These are phyloP conservation scores for Nidularia pulvinata DNA, from an alignment of 768 basidiomycete species.

Conservation along the genomic window DNA sequence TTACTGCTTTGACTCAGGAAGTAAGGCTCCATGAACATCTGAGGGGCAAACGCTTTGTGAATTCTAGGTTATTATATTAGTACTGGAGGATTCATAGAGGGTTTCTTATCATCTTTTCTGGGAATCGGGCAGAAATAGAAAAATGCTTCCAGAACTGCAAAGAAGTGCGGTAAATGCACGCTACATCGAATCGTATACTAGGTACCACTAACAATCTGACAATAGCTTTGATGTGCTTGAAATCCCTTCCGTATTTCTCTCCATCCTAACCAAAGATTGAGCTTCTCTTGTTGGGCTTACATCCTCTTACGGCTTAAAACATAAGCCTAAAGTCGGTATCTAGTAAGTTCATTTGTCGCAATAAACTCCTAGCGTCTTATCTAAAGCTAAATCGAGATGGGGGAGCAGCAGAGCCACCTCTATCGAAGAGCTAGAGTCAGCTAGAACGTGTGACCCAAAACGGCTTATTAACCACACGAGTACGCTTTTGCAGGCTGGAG, in stretches of 20 bases:
- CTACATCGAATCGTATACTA: neutral
- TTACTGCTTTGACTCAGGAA: neutral
- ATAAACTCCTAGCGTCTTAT: no score
- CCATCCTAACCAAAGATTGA: constrained; percentile 45
- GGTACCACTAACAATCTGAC: neutral
- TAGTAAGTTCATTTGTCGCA: constrained; percentile 14
- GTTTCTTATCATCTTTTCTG: constrained; percentile 28
- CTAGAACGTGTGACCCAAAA: constrained; percentile 34
- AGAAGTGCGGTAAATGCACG: constrained; percentile 25
- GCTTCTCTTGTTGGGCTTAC: constrained; percentile 34
- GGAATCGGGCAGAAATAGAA: constrained; percentile 24
- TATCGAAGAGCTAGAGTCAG: constrained; percentile 32
- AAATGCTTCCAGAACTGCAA: constrained; percentile 33
- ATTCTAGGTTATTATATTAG: constrained; percentile 28
- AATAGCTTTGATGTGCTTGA: constrained; percentile 42
- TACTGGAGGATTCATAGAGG: constrained; percentile 40
- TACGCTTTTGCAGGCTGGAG: constrained; percentile 36
- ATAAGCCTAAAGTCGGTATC: constrained; percentile 44
- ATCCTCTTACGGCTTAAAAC: constrained; percentile 33
- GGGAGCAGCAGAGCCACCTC: constrained; percentile 42
- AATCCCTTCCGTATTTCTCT: constrained; percentile 41
- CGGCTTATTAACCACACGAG: constrained; percentile 39
- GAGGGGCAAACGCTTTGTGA: neutral
- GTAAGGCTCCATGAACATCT: no score
- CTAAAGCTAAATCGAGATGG: constrained; percentile 13